phyloP scores from a whole-genome alignment of 2,329 filamentous ascomycete species.

The Ophiobolus disseminans region DNA sequence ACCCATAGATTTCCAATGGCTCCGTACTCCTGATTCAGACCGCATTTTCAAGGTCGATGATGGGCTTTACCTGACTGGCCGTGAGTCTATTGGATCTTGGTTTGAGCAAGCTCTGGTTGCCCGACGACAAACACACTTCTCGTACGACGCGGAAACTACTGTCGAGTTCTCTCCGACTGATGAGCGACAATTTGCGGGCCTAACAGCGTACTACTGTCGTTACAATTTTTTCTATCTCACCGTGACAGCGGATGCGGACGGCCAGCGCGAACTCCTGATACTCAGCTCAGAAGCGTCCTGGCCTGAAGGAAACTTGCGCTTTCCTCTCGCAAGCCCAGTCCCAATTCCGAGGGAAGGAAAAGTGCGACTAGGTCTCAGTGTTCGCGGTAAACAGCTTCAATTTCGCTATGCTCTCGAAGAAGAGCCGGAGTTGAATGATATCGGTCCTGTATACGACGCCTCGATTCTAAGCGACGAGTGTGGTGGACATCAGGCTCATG shows the following conservation, averaged over 20 bases:
- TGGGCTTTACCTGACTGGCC: conserved; percentile 61
- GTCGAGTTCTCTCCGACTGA: conserved; percentile 63
- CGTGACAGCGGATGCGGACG: conserved; percentile 63
- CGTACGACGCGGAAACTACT: conserved; percentile 65
- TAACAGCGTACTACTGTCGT: conserved; percentile 68
- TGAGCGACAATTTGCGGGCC: conserved; percentile 67
- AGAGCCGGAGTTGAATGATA: conserved; percentile 51
- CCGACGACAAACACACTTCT: conserved; percentile 65
- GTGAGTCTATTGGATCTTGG: conserved; percentile 59
- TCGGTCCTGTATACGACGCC: conserved; percentile 65
- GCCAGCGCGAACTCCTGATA: conserved; percentile 65
- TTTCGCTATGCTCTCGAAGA: conserved; percentile 64
- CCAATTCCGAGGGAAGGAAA: conserved; percentile 63
- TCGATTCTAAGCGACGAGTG: conserved; percentile 69
- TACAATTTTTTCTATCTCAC: conserved; percentile 71
- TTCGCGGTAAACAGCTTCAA: conserved; percentile 61
- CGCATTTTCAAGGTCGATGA: conserved; percentile 56
- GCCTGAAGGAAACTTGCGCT: conserved; percentile 58
- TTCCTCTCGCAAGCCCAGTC: conserved; percentile 54
- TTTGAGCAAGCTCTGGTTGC: conserved; percentile 62
- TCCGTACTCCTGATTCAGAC: conserved; percentile 60
- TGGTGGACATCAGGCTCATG: conserved; percentile 66
- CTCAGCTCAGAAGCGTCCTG: conserved; percentile 64
- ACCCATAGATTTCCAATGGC: conserved; percentile 64
- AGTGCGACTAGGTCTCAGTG: conserved; percentile 59